These are phyloP conservation scores for Pseudogymnoascus sp. DNA, from an alignment of 2,329 filamentous ascomycete genomes.

Conservation along the genomic window DNA sequence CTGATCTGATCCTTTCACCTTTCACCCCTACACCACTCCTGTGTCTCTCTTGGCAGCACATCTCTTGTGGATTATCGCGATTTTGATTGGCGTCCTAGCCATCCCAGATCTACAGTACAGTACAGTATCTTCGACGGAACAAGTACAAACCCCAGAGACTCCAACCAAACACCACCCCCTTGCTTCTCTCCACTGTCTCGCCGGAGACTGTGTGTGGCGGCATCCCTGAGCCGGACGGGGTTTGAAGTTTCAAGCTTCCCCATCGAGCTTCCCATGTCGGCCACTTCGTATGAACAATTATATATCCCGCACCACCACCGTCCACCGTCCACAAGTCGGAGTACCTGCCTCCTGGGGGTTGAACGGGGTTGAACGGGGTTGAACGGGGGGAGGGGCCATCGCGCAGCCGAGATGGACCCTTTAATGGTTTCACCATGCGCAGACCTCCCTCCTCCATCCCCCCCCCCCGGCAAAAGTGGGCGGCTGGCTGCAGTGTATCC, in stretches of 20 bases:
- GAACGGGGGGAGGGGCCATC: neutral
- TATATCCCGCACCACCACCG: neutral
- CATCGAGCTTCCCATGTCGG: neutral
- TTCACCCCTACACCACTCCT: neutral
- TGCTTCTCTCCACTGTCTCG: neutral
- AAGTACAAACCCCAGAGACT: neutral
- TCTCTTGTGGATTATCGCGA: neutral
- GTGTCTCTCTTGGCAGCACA: neutral
- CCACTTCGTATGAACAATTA: neutral
- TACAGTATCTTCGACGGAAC: neutral
- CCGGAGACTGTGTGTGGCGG: neutral
- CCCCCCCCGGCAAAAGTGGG: neutral
- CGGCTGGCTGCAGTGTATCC: slow-evolving; percentile 8
- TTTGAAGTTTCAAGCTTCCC: neutral
- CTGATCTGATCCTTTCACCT: neutral
- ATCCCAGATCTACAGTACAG: neutral
- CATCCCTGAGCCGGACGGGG: neutral
- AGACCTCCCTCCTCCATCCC: neutral
- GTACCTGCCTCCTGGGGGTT: neutral
- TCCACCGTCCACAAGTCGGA: neutral
- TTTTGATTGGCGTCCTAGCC: neutral
- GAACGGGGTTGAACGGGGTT: neutral
- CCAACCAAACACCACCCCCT: neutral
- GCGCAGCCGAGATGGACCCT: neutral
- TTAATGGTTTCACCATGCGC: neutral